Percentiles rank a stretch among this genome's conserved stretches.
Conservation (phyloP, 2,329 filamentous ascomycete genomes). For the Trichophyton mentagrophytes region DNA sequence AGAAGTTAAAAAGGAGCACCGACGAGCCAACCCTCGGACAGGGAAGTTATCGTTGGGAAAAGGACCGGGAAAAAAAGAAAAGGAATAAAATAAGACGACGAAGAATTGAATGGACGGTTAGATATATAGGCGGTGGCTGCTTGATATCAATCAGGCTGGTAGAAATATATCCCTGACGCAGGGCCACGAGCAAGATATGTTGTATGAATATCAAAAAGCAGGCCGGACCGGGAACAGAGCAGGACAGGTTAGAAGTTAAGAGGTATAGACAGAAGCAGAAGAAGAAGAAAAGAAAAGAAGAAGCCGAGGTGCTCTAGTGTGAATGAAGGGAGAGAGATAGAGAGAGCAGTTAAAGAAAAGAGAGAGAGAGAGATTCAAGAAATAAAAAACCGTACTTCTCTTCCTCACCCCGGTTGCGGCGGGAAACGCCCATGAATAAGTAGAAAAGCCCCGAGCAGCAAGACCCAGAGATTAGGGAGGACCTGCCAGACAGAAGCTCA, state of each 20-base stretch:
- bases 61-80: not conserved
- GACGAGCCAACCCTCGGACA: not conserved
- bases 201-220: not conserved
- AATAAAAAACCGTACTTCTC: not conserved
- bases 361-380: not conserved
- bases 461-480: not conserved
- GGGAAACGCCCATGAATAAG: not conserved
- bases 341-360: not conserved
- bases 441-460: not conserved
- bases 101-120: too few species aligned
- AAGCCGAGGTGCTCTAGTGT: not conserved
- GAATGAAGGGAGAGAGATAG: not conserved
- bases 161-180: not conserved
- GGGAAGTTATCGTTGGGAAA: not conserved
- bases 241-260: not conserved
- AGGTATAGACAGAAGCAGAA: not conserved
- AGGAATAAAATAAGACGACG: too few species aligned
- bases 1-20: not conserved
- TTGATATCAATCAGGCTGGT: conserved; percentile 2
- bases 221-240: not conserved
- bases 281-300: not conserved
- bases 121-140: not conserved
- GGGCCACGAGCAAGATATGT: not conserved
- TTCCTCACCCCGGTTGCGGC: not conserved
- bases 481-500: not conserved